Conservation (phyloP, 78 protist species). For the Dictyostelium discoideum region DNA sequence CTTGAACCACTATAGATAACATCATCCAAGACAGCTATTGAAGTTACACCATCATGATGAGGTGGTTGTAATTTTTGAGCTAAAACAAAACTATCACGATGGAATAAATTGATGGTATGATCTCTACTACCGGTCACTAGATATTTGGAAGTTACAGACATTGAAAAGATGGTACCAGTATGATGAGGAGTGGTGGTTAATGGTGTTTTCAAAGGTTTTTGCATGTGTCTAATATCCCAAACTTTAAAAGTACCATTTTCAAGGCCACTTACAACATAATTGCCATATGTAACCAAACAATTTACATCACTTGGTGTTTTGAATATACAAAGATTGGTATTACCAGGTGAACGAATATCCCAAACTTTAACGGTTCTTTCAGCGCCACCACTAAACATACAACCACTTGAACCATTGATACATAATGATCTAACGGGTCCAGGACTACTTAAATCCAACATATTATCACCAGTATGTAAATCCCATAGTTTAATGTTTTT, state of each 20-base stretch:
- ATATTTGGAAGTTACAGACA: constrained; percentile 36
- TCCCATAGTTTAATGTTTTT: constrained; percentile 76
- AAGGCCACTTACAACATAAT: constrained; percentile 40
- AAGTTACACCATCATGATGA: constrained; percentile 72
- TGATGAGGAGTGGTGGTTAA: background rate
- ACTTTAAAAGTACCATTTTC: constrained; percentile 54
- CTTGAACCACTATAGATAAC: constrained; percentile 46
- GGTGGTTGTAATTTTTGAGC: constrained; percentile 62
- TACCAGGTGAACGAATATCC: constrained; percentile 20
- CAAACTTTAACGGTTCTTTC: constrained; percentile 30
- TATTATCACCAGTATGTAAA: constrained; percentile 55
- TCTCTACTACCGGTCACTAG: constrained; percentile 49
- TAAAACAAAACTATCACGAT: constrained; percentile 45
- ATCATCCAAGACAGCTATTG: constrained; percentile 20
- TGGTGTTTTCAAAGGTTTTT: constrained; percentile 48
- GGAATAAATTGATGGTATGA: constrained; percentile 51
- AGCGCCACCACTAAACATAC: constrained; percentile 66
- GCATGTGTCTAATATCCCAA: constrained; percentile 49
- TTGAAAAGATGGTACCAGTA: constrained; percentile 23
- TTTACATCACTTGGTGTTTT: constrained; percentile 19
- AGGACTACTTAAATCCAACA: constrained; percentile 32
- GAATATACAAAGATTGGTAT: background rate
- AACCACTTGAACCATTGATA: constrained; percentile 1
- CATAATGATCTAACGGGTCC: constrained; percentile 37
- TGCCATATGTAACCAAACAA: constrained; percentile 27